phyloP scores from a whole-genome alignment of 2,329 filamentous ascomycete genomes.

The Colletotrichum euphorbiae region DNA sequence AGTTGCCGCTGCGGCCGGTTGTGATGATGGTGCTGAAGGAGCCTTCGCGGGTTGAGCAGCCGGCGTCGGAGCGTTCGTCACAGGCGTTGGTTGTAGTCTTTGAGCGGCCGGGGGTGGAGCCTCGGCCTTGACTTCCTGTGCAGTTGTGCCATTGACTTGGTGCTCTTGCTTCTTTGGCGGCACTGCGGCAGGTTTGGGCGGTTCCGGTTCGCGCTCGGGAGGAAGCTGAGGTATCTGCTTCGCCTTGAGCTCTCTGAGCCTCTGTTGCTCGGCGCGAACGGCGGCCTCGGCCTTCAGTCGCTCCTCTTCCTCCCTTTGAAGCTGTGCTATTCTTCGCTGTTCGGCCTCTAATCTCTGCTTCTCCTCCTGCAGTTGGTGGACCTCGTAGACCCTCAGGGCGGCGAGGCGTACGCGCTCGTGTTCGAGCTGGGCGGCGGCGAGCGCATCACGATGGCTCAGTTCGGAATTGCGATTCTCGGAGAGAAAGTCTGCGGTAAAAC shows the following conservation, averaged over 20 bases:
- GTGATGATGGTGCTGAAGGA: slow-evolving; percentile 38
- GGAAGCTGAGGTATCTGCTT: slow-evolving; percentile 59
- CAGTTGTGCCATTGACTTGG: slow-evolving; percentile 42
- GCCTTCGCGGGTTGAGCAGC: slow-evolving; percentile 33
- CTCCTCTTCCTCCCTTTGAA: slow-evolving; percentile 60
- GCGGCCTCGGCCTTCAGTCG: slow-evolving; percentile 58
- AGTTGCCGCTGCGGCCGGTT: slow-evolving; percentile 23
- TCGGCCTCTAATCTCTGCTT: slow-evolving; percentile 57
- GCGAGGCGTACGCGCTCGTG: slow-evolving; percentile 72
- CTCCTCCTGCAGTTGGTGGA: slow-evolving; percentile 60
- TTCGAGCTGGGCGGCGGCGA: slow-evolving; percentile 72
- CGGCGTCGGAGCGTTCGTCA: slow-evolving; percentile 34
- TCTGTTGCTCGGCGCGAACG: slow-evolving; percentile 59
- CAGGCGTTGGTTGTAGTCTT: slow-evolving; percentile 31
- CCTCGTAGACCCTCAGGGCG: slow-evolving; percentile 61
- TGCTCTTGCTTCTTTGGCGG: slow-evolving; percentile 39
- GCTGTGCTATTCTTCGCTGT: slow-evolving; percentile 55
- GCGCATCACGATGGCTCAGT: slow-evolving; percentile 71
- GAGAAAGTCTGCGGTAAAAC: slow-evolving; percentile 70
- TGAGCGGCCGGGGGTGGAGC: slow-evolving; percentile 7
- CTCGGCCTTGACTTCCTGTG: slow-evolving; percentile 33
- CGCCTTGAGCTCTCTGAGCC: slow-evolving; percentile 59
- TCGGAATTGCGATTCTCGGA: slow-evolving; percentile 71
- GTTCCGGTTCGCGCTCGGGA: slow-evolving; percentile 50
- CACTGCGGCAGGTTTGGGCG: slow-evolving; percentile 43